phyloP scores from a whole-genome alignment of 2,329 filamentous ascomycete genomes.

The Epicoccum nigrum region DNA sequence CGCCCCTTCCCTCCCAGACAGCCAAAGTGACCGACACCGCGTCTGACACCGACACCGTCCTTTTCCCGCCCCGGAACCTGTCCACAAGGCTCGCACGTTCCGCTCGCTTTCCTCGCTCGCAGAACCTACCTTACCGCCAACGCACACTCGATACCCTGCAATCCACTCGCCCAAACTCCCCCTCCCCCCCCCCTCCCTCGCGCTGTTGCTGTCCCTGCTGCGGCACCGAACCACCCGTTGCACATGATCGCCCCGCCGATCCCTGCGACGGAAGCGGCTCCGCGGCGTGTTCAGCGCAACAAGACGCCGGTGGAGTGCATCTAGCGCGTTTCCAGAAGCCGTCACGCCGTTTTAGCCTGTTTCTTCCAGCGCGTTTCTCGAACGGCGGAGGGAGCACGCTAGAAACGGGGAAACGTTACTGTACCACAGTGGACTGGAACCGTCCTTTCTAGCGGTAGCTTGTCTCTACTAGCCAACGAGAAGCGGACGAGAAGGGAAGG shows the following conservation, averaged over 20 bases:
- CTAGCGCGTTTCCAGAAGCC: constrained; percentile 14
- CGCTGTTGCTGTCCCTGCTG: too few relatives aligned
- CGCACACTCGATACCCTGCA: background rate
- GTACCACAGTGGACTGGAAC: too few relatives aligned
- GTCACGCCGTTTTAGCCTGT: too few relatives aligned
- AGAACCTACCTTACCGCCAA: constrained; percentile 18
- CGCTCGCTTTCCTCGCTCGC: constrained; percentile 2
- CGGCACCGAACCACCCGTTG: constrained; percentile 8
- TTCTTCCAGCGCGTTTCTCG: too few relatives aligned
- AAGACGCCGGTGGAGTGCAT: background rate
- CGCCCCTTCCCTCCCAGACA: constrained; percentile 16
- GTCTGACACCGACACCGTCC: too few relatives aligned
- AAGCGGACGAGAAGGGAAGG: background rate
- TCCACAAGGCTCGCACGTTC: too few relatives aligned
- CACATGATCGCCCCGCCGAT: constrained; percentile 7
- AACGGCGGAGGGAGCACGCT: constrained; percentile 9
- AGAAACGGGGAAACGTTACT: constrained; percentile 2
- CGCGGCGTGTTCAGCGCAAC: constrained; percentile 8
- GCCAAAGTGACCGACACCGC: background rate
- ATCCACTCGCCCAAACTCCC: constrained; percentile 15
- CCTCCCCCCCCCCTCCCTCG: too few relatives aligned
- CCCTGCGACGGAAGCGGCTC: constrained; percentile 13
- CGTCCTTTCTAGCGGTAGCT: too few relatives aligned
- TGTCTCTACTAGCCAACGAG: too few relatives aligned
- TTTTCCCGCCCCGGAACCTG: too few relatives aligned